A percentile compares a stretch with the other conserved stretches of the same genome.
These are phyloP conservation scores for Lithohypha guttulata DNA, from an alignment of 2,329 filamentous ascomycete species.

Conservation along the genomic window DNA sequence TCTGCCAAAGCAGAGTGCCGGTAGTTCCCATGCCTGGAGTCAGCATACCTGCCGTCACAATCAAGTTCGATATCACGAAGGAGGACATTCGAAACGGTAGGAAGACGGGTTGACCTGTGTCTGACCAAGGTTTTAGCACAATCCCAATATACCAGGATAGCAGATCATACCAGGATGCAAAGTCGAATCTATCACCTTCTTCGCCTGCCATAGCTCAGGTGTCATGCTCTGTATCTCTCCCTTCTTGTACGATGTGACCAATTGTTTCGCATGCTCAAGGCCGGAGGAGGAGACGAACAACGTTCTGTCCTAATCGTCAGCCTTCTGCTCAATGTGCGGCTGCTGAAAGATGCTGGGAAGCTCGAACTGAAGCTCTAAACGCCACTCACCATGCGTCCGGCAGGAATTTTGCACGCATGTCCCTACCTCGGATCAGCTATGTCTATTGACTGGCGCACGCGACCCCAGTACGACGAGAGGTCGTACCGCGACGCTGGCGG, in stretches of 20 bases:
- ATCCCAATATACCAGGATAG: not conserved
- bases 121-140: constrained; percentile 36
- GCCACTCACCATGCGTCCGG: constrained; percentile 3
- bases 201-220: constrained; percentile 82
- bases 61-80: constrained; percentile 84
- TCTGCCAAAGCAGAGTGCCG: constrained; percentile 87
- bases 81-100: constrained; percentile 96
- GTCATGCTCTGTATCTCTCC: constrained; percentile 72
- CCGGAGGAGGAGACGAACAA: constrained; percentile 67
- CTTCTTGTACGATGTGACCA: constrained; percentile 77
- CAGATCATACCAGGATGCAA: constrained; percentile 68
- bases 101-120: constrained; percentile 84
- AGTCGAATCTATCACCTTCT: constrained; percentile 95
- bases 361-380: constrained; percentile 7
- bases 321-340: not conserved
- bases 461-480: constrained; percentile 85
- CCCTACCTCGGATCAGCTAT: constrained; percentile 91
- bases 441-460: constrained; percentile 78
- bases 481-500: constrained; percentile 88
- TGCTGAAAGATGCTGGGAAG: not conserved
- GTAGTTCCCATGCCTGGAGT: constrained; percentile 57
- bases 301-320: constrained; percentile 48
- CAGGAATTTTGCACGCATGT: constrained; percentile 8
- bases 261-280: constrained; percentile 73
- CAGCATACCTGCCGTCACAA: constrained; percentile 95